Evolutionary conservation across 2,329 filamentous ascomycete species (phyloP).

Genomic region (Pseudofabraea citricarpa): DNA sequence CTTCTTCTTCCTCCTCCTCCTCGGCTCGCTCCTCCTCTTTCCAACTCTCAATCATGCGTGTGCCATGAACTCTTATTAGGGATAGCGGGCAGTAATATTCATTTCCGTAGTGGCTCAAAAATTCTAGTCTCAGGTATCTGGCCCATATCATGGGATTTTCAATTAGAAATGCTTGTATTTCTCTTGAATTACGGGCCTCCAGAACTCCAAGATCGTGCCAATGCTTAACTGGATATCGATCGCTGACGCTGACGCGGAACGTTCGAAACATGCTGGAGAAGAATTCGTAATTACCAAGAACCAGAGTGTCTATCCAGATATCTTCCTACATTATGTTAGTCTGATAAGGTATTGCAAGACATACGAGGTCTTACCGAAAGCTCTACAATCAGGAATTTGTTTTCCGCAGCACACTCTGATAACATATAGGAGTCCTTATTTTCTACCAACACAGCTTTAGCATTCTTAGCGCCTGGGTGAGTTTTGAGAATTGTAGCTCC

Average conservation of each 20-base stretch:
- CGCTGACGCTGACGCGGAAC: slow-evolving; percentile 88
- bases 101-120: slow-evolving; percentile 88
- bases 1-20: slow-evolving; percentile 52
- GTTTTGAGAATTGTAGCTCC: slow-evolving; percentile 91
- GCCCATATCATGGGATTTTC: slow-evolving; percentile 95
- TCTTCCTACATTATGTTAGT: slow-evolving; percentile 34
- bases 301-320: slow-evolving; percentile 84
- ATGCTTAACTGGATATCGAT: slow-evolving; percentile 91
- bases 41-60: slow-evolving; percentile 87
- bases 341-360: background rate
- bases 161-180: slow-evolving; percentile 92
- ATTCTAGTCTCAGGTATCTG: slow-evolving; percentile 86
- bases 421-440: slow-evolving; percentile 99
- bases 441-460: slow-evolving; percentile 85
- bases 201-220: slow-evolving; percentile 89
- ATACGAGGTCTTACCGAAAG: slow-evolving; percentile 69
- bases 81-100: slow-evolving; percentile 96
- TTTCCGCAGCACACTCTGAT: slow-evolving; percentile 77
- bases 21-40: slow-evolving; percentile 71
- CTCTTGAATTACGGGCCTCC: slow-evolving; percentile 85
- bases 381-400: slow-evolving; percentile 94
- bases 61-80: slow-evolving; percentile 85
- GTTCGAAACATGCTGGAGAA: slow-evolving; percentile 95
- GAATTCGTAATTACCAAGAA: slow-evolving; percentile 98
- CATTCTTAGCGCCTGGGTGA: slow-evolving; percentile 78